phyloP scores from a whole-genome alignment of 441 rosid species.

The Kokia cookei region DNA sequence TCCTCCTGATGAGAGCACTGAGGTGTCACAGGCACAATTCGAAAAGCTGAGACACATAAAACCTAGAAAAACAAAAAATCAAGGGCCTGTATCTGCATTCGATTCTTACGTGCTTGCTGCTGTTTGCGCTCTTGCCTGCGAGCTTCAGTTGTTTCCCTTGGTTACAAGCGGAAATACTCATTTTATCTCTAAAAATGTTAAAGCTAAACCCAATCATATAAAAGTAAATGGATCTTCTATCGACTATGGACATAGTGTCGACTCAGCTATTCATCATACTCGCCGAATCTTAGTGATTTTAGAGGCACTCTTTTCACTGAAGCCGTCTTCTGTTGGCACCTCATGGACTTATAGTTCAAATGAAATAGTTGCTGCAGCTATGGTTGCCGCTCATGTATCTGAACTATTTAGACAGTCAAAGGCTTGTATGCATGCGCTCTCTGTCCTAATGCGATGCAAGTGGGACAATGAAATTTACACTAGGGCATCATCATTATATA shows the following conservation, averaged over 20 bases:
- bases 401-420: conserved; percentile 91
- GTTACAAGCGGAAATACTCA: conserved; percentile 52
- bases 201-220: conserved; percentile 37
- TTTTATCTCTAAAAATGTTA: conserved; percentile 33
- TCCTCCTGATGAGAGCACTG: conserved; percentile 34
- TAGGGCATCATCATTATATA: conserved; percentile 85
- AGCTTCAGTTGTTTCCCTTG: conserved; percentile 89
- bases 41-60: conserved; percentile 37
- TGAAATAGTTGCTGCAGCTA: conserved; percentile 98
- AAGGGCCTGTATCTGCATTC: conserved; percentile 97
- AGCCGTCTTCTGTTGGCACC: conserved; percentile 96
- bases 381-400: conserved; percentile 99
- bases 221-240: conserved; percentile 58
- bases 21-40: conserved; percentile 27
- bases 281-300: conserved; percentile 85
- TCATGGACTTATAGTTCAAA: conserved; percentile 96
- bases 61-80: conserved; percentile 57
- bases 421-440: conserved; percentile 87
- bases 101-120: conserved; percentile 98
- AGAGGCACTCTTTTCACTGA: conserved; percentile 92
- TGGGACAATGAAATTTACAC: conserved; percentile 85
- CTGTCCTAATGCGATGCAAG: conserved; percentile 84
- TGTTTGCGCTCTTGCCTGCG: conserved; percentile 96
- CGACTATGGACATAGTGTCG: conserved; percentile 51
- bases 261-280: conserved; percentile 86